These are phyloP conservation scores for Colletotrichum spaethianum DNA, from an alignment of 2,329 filamentous ascomycete genomes.

Conservation along the genomic window DNA sequence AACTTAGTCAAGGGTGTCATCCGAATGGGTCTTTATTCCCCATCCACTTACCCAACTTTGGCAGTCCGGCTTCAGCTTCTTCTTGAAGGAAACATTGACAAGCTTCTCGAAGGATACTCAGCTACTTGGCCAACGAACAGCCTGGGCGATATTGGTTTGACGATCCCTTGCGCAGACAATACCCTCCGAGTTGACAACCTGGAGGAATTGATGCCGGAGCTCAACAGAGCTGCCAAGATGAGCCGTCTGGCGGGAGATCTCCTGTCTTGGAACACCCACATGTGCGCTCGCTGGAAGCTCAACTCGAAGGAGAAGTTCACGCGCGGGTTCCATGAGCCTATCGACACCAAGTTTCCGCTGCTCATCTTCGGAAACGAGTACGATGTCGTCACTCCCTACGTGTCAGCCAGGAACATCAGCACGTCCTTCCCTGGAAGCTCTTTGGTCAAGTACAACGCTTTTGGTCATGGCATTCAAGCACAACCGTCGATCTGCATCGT, in stretches of 20 bases:
- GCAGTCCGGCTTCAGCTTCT: conserved; percentile 40
- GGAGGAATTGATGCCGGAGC: conserved; percentile 17
- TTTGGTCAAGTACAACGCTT: conserved; percentile 11
- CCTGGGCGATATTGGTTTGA: neutral
- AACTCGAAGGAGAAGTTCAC: conserved; percentile 20
- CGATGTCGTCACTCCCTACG: conserved; percentile 10
- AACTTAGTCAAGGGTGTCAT: conserved; percentile 43
- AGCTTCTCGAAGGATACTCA: neutral
- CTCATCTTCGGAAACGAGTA: conserved; percentile 10
- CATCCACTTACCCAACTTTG: conserved; percentile 41
- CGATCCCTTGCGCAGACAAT: conserved; percentile 44
- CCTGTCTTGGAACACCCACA: neutral
- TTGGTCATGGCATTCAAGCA: conserved; percentile 2
- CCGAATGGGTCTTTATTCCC: conserved; percentile 43
- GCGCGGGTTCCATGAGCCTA: conserved; percentile 25
- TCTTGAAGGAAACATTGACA: conserved; percentile 25
- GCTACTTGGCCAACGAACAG: neutral
- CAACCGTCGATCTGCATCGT: conserved; percentile 5
- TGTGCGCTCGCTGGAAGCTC: conserved; percentile 27
- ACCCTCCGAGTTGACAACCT: neutral
- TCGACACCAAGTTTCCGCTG: conserved; percentile 11
- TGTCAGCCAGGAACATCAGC: conserved; percentile 15
- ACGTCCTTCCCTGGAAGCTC: conserved; percentile 3
- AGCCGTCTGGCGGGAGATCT: conserved; percentile 17
- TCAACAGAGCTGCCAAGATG: neutral